These are phyloP conservation scores for Suhomyces prunicola DNA, from an alignment of 805 yeast genomes.

Conservation along the genomic window DNA sequence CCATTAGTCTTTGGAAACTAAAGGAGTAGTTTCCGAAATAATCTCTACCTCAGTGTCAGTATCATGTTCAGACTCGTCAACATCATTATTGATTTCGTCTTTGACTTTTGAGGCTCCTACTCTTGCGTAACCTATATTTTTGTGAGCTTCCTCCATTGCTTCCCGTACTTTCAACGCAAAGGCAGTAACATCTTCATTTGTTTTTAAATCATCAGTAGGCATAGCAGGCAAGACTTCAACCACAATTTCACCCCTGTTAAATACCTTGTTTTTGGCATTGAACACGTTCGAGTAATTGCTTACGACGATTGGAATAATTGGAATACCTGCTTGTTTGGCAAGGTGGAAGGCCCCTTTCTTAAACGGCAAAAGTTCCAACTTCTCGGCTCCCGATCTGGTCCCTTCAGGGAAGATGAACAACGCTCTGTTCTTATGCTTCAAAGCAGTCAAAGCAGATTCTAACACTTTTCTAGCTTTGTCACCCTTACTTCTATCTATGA, in stretches of 20 bases:
- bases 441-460: conserved; percentile 59
- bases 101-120: background rate
- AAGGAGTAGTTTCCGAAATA: conserved; percentile 21
- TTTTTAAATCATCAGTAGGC: conserved; percentile 58
- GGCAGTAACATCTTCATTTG: conserved; percentile 65
- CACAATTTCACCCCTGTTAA: conserved; percentile 72
- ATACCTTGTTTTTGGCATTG: conserved; percentile 57
- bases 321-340: conserved; percentile 89
- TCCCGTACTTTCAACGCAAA: conserved; percentile 57
- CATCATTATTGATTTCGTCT: background rate
- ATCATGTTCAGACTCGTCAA: conserved; percentile 1
- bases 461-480: conserved; percentile 74
- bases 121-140: conserved; percentile 43
- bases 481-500: conserved; percentile 78
- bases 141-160: conserved; percentile 48
- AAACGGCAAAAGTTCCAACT: conserved; percentile 75
- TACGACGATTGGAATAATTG: conserved; percentile 84
- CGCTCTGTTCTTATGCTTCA: conserved; percentile 65
- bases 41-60: conserved; percentile 13
- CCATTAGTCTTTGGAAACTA: conserved; percentile 14
- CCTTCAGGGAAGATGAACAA: conserved; percentile 97
- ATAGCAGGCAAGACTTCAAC: conserved; percentile 83
- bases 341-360: conserved; percentile 98
- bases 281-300: conserved; percentile 79
- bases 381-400: conserved; percentile 76